These are phyloP conservation scores for Microdochium nivale DNA, from an alignment of 2,329 filamentous ascomycete species.

Conservation along the genomic window DNA sequence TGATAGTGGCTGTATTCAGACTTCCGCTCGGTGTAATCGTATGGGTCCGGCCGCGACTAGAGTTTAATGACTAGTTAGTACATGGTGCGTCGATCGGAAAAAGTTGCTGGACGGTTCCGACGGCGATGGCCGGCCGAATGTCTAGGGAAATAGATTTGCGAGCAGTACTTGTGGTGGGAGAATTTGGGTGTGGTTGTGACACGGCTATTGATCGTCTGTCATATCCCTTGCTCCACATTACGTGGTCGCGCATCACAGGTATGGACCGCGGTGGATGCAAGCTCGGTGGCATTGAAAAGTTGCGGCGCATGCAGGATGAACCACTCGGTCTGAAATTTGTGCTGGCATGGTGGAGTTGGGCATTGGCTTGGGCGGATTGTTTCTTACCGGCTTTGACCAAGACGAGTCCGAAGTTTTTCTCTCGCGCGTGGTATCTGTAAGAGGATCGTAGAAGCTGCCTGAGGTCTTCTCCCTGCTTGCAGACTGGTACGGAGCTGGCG, in stretches of 20 bases:
- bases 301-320: background rate
- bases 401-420: slow-evolving; percentile 25
- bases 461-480: slow-evolving; percentile 26
- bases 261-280: background rate
- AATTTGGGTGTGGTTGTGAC: background rate
- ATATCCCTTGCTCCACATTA: background rate
- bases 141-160: background rate
- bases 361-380: slow-evolving; percentile 2
- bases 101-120: slow-evolving; percentile 5
- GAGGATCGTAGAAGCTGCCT: slow-evolving; percentile 35
- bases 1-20: slow-evolving; percentile 29
- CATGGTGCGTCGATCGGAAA: slow-evolving; percentile 5
- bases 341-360: background rate
- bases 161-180: background rate
- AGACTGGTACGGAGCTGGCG: slow-evolving; percentile 21
- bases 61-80: slow-evolving; percentile 8
- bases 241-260: background rate
- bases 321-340: background rate
- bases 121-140: background rate
- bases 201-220: background rate
- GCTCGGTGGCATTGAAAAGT: background rate
- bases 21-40: slow-evolving; percentile 32
- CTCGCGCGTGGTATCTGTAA: slow-evolving; percentile 32
- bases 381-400: slow-evolving; percentile 21
- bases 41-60: slow-evolving; percentile 40